phyloP scores from a whole-genome alignment of 371 early-diverging fungal genomes.

The Mucor lusitanicus region DNA sequence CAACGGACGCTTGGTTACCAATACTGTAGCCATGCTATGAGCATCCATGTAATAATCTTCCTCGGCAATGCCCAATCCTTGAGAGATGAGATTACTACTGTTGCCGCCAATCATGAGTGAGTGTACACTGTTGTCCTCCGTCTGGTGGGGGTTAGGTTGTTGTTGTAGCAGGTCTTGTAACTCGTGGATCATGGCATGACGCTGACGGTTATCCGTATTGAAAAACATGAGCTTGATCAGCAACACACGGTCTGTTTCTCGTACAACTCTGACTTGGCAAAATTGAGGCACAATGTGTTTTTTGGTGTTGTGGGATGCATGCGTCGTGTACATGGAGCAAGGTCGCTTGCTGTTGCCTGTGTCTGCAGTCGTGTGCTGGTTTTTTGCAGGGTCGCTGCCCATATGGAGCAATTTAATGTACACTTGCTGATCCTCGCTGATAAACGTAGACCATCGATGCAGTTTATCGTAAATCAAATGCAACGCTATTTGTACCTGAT shows the following conservation, averaged over 20 bases:
- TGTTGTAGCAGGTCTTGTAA: conserved; percentile 25
- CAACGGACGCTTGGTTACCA: conserved; percentile 36
- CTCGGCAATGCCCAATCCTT: neutral
- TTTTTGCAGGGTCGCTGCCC: no score
- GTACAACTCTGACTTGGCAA: conserved; percentile 40
- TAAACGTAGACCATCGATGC: conserved; percentile 35
- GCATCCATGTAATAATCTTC: neutral
- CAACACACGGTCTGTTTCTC: conserved; percentile 44
- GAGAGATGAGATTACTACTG: conserved; percentile 17
- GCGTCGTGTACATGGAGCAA: conserved; percentile 14
- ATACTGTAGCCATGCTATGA: neutral
- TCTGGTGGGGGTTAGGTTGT: conserved; percentile 22
- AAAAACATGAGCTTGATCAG: conserved; percentile 50
- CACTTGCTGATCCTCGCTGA: conserved; percentile 33
- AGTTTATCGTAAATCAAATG: conserved; percentile 16
- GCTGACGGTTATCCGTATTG: conserved; percentile 43
- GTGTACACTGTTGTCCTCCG: conserved; percentile 6
- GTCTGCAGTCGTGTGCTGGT: no score
- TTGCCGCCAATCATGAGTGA: conserved; percentile 21
- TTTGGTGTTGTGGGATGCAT: conserved; percentile 15
- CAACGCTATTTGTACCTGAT: conserved; percentile 1
- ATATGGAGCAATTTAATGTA: conserved; percentile 27
- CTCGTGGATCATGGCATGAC: conserved; percentile 26
- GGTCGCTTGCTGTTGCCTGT: conserved; percentile 21
- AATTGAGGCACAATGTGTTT: conserved; percentile 31